Evolutionary conservation across 805 yeast species (phyloP).

Genomic region (Metschnikowia peoriensis): DNA sequence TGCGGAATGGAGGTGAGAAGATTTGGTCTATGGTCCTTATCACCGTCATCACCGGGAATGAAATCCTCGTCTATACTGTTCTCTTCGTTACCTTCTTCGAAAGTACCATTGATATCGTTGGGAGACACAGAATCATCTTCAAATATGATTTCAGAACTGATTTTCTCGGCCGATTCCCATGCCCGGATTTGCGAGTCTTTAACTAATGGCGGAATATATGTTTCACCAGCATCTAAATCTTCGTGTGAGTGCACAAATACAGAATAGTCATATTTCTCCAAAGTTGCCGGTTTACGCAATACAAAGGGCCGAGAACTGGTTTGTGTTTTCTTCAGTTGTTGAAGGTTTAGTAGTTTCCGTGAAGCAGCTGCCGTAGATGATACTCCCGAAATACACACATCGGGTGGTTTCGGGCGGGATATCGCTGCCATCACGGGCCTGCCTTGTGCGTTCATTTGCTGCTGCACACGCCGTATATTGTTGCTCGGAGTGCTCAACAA

Average conservation of each 20-base stretch:
- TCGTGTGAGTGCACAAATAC: slow-evolving; percentile 22
- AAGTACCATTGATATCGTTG: not conserved
- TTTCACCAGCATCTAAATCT: slow-evolving; percentile 1
- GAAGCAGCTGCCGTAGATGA: slow-evolving; percentile 24
- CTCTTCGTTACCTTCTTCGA: not conserved
- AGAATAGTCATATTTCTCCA: slow-evolving; percentile 37
- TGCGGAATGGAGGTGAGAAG: slow-evolving; percentile 38
- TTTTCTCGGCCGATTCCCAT: slow-evolving; percentile 46
- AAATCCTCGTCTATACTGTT: slow-evolving; percentile 5
- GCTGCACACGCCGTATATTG: slow-evolving; percentile 34
- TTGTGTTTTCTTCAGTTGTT: slow-evolving; percentile 32
- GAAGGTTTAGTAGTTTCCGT: slow-evolving; percentile 38
- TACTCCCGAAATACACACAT: slow-evolving; percentile 6
- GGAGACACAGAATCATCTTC: slow-evolving; percentile 16
- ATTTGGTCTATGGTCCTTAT: slow-evolving; percentile 1
- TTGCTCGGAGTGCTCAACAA: slow-evolving; percentile 44
- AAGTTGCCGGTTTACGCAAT: slow-evolving; percentile 31
- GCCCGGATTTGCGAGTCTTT: slow-evolving; percentile 43
- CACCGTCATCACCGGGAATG: not conserved
- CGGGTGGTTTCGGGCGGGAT: slow-evolving; percentile 7
- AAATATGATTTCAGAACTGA: slow-evolving; percentile 35
- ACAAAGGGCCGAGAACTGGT: slow-evolving; percentile 23
- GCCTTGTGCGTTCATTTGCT: slow-evolving; percentile 19
- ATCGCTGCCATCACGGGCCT: slow-evolving; percentile 5
- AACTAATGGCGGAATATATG: slow-evolving; percentile 29